These are phyloP conservation scores for Capronia americana DNA, from an alignment of 2,329 filamentous ascomycete genomes.

Conservation along the genomic window DNA sequence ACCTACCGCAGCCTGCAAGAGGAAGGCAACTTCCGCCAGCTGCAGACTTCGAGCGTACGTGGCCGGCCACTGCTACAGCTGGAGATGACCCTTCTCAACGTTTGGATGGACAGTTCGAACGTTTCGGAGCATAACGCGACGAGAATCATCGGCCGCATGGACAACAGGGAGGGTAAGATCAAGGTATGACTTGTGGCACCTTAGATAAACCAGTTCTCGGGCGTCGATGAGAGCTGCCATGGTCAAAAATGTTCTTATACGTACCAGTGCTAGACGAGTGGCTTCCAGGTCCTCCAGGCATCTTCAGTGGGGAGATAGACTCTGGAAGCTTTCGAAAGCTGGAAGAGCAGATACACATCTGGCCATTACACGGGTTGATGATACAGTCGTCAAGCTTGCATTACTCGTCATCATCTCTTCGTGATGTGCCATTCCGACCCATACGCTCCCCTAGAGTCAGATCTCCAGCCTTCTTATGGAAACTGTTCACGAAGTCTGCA, in stretches of 20 bases:
- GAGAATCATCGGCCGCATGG: neutral
- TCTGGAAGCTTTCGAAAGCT: neutral
- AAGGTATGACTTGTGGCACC: neutral
- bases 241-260: neutral
- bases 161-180: neutral
- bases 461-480: constrained; percentile 63
- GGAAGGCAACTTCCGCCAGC: neutral
- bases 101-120: neutral
- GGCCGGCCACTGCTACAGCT: neutral
- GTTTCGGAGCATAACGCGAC: neutral
- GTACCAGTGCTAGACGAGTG: neutral
- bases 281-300: neutral
- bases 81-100: neutral
- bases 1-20: neutral
- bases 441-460: constrained; percentile 53
- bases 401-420: constrained; percentile 28
- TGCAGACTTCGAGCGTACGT: neutral
- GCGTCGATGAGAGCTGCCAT: neutral
- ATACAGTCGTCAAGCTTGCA: neutral
- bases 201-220: neutral
- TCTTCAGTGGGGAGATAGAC: neutral
- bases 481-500: constrained; percentile 67
- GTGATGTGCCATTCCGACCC: constrained; percentile 42
- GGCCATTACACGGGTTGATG: too few species aligned
- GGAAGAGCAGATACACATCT: neutral